phyloP scores from a whole-genome alignment of 1,139 yeast genomes.

The Pichia sp. region DNA sequence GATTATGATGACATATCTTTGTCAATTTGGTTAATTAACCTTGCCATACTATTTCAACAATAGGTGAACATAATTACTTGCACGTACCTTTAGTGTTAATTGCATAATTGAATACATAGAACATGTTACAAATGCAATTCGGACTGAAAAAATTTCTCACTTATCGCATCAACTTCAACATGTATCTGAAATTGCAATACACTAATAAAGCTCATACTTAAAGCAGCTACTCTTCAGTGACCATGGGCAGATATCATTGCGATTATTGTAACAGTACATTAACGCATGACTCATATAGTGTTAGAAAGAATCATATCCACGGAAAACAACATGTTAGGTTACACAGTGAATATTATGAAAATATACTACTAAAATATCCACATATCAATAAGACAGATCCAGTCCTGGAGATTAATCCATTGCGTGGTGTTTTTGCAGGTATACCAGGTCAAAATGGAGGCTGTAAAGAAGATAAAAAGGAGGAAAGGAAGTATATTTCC shows the following conservation, averaged over 20 bases:
- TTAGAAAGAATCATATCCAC: conserved; percentile 70
- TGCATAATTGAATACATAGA: too few relatives aligned
- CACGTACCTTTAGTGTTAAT: too few relatives aligned
- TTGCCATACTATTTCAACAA: too few relatives aligned
- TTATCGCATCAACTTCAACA: too few relatives aligned
- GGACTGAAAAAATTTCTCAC: too few relatives aligned
- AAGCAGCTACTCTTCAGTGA: neutral
- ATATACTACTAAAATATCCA: conserved; percentile 3
- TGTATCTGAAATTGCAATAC: neutral
- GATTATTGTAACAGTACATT: conserved; percentile 80
- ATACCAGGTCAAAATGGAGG: conserved; percentile 38
- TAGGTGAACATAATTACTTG: too few relatives aligned
- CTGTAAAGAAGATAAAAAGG: neutral
- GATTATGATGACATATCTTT: too few relatives aligned
- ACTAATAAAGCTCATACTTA: too few relatives aligned
- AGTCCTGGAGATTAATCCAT: conserved; percentile 8
- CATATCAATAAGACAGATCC: neutral
- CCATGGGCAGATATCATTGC: conserved; percentile 64
- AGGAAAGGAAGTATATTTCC: neutral
- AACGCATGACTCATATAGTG: conserved; percentile 87
- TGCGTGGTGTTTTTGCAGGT: conserved; percentile 35
- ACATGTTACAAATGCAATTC: too few relatives aligned
- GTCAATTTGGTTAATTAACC: too few relatives aligned
- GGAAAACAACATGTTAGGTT: conserved; percentile 75
- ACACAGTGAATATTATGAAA: conserved; percentile 53